phyloP scores from a whole-genome alignment of 148 eudicot species.

The Cornus controversa region DNA sequence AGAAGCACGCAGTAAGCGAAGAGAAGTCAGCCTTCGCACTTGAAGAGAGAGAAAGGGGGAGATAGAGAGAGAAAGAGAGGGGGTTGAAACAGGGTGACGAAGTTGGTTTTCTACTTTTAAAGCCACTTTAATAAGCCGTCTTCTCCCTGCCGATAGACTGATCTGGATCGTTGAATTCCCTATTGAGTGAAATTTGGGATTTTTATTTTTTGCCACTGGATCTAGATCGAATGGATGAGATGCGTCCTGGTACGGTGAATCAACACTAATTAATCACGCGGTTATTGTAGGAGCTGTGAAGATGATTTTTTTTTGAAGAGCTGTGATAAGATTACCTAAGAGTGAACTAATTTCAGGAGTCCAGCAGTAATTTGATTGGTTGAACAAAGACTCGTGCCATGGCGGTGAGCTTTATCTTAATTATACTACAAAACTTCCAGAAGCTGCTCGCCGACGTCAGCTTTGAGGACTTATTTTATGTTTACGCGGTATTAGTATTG shows the following conservation, averaged over 20 bases:
- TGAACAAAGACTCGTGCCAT: neutral
- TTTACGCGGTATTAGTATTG: too few species aligned
- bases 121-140: neutral
- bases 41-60: neutral
- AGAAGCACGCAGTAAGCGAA: too few species aligned
- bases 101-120: neutral
- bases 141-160: neutral
- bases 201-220: too few species aligned
- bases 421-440: neutral
- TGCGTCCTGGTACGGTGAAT: neutral
- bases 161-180: conserved; percentile 1
- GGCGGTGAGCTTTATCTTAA: neutral
- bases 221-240: neutral
- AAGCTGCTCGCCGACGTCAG: neutral
- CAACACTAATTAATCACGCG: neutral
- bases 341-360: neutral
- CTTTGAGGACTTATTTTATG: neutral
- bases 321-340: too few species aligned
- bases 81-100: neutral
- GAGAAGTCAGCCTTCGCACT: neutral
- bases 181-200: too few species aligned
- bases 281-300: neutral
- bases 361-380: neutral
- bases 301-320: too few species aligned
- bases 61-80: neutral